Evolutionary conservation across 768 basidiomycete genomes (phyloP).

Genomic region (Strobilomyces dryophilus): DNA sequence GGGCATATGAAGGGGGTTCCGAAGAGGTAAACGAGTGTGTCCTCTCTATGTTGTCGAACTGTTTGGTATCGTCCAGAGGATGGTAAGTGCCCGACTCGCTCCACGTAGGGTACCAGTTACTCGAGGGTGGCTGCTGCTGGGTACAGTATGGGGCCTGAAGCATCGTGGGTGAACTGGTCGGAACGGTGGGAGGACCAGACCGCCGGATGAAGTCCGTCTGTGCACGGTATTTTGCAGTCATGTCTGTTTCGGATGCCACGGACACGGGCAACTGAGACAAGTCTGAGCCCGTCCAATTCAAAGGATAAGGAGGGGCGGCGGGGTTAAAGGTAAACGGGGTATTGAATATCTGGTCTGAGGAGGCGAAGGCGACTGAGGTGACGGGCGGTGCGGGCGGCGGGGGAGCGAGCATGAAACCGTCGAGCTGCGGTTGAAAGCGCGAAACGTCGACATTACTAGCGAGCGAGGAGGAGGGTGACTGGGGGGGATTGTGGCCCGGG

Average conservation of each 20-base stretch:
- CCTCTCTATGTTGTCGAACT: conserved; percentile 18
- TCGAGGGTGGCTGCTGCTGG: conserved; percentile 17
- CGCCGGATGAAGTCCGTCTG: conserved; percentile 44
- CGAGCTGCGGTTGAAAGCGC: conserved; percentile 32
- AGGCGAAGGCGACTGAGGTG: conserved; percentile 15
- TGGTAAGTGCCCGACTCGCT: conserved; percentile 22
- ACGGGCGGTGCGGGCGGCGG: conserved; percentile 32
- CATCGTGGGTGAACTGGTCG: conserved; percentile 2
- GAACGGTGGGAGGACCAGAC: conserved; percentile 16
- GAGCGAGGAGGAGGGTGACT: conserved; percentile 31
- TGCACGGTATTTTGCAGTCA: conserved; percentile 43
- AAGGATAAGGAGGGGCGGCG: conserved; percentile 14
- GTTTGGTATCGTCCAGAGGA: conserved; percentile 28
- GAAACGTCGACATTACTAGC: conserved; percentile 11
- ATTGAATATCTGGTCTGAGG: conserved; percentile 27
- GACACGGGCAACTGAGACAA: conserved; percentile 18
- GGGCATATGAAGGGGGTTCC: conserved; percentile 20
- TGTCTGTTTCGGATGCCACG: conserved; percentile 33
- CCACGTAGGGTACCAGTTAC: conserved; percentile 25
- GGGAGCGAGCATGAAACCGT: conserved; percentile 42
- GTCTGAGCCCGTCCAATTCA: conserved; percentile 19
- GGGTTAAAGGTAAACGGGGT: conserved; percentile 31
- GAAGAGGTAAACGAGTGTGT: conserved; percentile 19
- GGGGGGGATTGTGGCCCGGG: conserved; percentile 55
- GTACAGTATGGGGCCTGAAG: conserved; percentile 15